These are phyloP conservation scores for Phalaenopsis aphrodite DNA, from an alignment of 106 monocot genomes.

Conservation along the genomic window DNA sequence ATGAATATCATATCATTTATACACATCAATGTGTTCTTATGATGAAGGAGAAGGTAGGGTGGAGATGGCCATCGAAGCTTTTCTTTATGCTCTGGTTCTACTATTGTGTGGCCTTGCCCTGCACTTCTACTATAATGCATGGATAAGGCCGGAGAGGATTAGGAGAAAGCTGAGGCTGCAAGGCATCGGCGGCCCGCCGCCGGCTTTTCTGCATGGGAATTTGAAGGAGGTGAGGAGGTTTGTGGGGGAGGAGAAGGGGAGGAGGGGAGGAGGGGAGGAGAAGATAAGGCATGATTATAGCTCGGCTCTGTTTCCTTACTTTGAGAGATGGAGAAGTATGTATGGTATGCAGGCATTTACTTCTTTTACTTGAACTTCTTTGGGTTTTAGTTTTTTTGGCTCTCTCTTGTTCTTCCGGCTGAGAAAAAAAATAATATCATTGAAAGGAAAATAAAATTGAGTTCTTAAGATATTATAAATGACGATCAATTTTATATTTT, in stretches of 20 bases:
- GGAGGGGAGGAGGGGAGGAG: not conserved
- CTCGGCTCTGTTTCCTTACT: slow-evolving; percentile 33
- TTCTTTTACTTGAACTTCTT: not conserved
- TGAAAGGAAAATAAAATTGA: not conserved
- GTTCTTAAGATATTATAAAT: too few species aligned
- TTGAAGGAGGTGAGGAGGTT: slow-evolving; percentile 33
- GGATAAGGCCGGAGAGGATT: slow-evolving; percentile 28
- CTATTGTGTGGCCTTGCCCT: not conserved
- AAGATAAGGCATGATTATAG: slow-evolving; percentile 21
- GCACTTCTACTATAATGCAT: slow-evolving; percentile 22
- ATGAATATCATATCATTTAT: too few species aligned
- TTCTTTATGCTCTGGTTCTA: not conserved
- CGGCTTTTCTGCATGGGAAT: slow-evolving; percentile 42
- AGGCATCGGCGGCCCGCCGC: slow-evolving; percentile 54
- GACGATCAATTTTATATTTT: too few species aligned
- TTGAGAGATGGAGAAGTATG: slow-evolving; percentile 34
- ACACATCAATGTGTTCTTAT: too few species aligned
- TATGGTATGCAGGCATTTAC: slow-evolving; percentile 34
- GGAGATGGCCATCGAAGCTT: not conserved
- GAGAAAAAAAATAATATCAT: not conserved
- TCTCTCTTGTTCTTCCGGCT: not conserved
- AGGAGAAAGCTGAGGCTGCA: slow-evolving; percentile 37
- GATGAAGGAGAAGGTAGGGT: not conserved
- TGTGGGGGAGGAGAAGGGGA: slow-evolving; percentile 10
- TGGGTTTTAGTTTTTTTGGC: not conserved